A percentile compares a stretch with the other conserved stretches of the same genome.
Evolutionary conservation across 2,329 filamentous ascomycete species (phyloP).

Genomic region (Elsinoe perseae): DNA sequence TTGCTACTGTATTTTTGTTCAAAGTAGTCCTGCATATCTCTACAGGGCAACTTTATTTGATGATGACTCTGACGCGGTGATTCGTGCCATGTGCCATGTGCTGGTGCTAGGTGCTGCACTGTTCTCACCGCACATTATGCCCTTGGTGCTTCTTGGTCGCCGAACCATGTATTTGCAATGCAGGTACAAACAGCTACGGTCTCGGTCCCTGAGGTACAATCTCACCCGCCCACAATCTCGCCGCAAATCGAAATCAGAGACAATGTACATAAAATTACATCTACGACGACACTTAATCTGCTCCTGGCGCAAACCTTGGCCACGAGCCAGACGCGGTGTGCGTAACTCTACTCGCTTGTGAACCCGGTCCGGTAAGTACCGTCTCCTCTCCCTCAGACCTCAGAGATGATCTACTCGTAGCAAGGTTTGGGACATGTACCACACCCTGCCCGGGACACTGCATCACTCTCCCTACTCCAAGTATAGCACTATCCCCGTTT

Average conservation of each 20-base stretch:
- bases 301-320: conserved; percentile 9
- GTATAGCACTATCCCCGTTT: conserved; percentile 9
- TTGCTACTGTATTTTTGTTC: neutral
- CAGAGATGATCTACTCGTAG: neutral
- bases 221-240: too few relatives aligned
- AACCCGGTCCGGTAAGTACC: neutral
- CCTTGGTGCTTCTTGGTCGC: too few relatives aligned
- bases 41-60: conserved; percentile 1
- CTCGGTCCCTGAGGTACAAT: neutral
- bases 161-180: neutral
- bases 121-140: too few relatives aligned
- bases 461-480: neutral
- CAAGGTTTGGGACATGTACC: conserved; percentile 11
- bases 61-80: conserved; percentile 9
- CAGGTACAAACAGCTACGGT: neutral
- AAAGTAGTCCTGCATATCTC: neutral
- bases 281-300: neutral
- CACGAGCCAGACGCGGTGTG: neutral
- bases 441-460: neutral
- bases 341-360: neutral
- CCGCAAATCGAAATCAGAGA: neutral
- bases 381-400: neutral
- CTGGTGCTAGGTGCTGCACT: neutral
- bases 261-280: neutral
- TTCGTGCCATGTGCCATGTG: neutral